Evolutionary conservation across 2,329 filamentous ascomycete genomes (phyloP), one percentile per base, ranked within the genome.

Genomic region (Fusarium robinianum): DNA sequence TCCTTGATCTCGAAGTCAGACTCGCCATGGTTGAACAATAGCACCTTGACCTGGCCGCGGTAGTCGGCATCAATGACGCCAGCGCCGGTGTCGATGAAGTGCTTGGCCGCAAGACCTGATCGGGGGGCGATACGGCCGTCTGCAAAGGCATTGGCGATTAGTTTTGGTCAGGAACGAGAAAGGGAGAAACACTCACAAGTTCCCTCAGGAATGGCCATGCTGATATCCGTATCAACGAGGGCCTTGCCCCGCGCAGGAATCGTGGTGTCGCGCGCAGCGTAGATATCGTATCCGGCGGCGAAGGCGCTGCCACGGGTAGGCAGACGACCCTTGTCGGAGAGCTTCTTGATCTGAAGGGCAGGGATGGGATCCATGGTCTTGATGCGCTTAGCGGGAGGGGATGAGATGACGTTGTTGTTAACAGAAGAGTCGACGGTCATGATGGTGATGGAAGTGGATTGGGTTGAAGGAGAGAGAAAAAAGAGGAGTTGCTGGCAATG

Each of bases 11-110:
- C 76, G 65, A 95, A 97, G 67, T 96, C 90, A 26, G 73, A 72
- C 36, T 96, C 90, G 37, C 79, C 80, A 69, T 95, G 85, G 74
- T 99, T 99, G 71, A 97, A 97, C 38, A 99, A 81, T 57, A 99
- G 78, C 17, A 99, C 87, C 76, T 95, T 96, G 62, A 99, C 86
- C 58, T 88, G 88, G 14, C 94, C 94, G 23, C 94, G 82, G 75
- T 99, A 99, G 71, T 99, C 94, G 22, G 92, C 91, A 69, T 99
- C 94, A 61, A 99, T 97, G 54, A 99, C 94, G 41, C 94, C 94
- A 0, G 94, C 94, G 51, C 95, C 90, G 0, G 88, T 94, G 69
- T 96, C 90, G 67, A 99, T 97, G 72, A 91, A 94, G 74, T 97
- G 84, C 75, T 99, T 99, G 49, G 84, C 78, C 3, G 92, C 92